Evolutionary conservation across 345 rosid species (phyloP), one percentile per base, ranked within the genome.

Genomic region (Pugionium dolabratum): DNA sequence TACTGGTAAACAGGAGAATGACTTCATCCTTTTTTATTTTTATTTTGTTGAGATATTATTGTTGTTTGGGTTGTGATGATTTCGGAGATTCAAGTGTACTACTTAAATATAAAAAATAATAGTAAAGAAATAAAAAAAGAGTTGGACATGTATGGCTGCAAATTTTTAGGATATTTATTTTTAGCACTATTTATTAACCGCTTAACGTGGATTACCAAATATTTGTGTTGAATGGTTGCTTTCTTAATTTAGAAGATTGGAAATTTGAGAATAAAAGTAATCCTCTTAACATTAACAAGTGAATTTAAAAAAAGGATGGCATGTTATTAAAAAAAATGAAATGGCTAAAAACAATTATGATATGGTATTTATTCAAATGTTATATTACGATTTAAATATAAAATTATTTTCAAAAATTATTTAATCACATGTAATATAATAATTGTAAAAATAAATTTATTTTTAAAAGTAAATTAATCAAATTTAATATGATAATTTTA

Each of bases 1-100:
- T 39, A 75, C 67, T 2, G 60, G 79, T 51, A 72, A 59, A 65
- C 29, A 64, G 39, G 76, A 66, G 9, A 71, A 65, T 8, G 75
- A 66, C 7, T 61, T 71, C 86, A 83, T 85, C 58, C 57, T 74
- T 59, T 33, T 66, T 32, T 18, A 18, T 18, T 35, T 9, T 66
- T 26, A 18, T 59, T 50, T 5, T 35, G 18, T 18, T 25, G 60
- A 54, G 58, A 41, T 54, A 53, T 7, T 53, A 59, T 73, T 59
- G 55, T 40, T 48, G 60, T 55, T 51, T 49, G 5, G 70, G 74
- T 62, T 64, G 54, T 34, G n/a, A 54, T 67, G 58, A 53, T 26
- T 47, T 67, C 9, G 33, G 59, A 74, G 64, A 47, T 74, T 60
- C 45, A 33, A 60, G 29, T 54, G 9, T 44, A 44, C 3, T 60